These are phyloP conservation scores for Aegilops sharonensis DNA, from an alignment of 176 grass and related monocot species.

Conservation along the genomic window DNA sequence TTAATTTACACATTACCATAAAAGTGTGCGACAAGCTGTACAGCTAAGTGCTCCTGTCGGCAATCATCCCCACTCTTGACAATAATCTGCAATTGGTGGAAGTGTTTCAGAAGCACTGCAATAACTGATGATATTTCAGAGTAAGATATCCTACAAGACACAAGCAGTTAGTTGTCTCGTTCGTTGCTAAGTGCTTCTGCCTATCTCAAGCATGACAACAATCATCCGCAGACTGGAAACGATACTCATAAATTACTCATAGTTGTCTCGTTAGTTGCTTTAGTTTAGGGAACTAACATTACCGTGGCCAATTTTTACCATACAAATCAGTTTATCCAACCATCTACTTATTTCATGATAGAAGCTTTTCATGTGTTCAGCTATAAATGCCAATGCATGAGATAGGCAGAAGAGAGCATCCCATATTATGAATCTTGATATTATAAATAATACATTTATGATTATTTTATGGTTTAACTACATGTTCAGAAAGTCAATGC, in stretches of 20 bases:
- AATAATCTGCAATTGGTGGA: slow-evolving; percentile 66
- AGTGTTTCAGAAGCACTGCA: slow-evolving; percentile 13
- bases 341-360: background rate
- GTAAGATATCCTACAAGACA: background rate
- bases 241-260: background rate
- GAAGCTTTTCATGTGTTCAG: background rate
- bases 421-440: background rate
- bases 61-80: slow-evolving; percentile 99
- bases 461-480: background rate
- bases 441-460: background rate
- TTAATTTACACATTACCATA: slow-evolving; percentile 56
- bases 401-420: background rate
- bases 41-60: slow-evolving; percentile 93
- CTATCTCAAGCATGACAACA: slow-evolving; percentile 10
- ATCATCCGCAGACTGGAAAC: background rate
- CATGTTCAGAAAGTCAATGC: background rate
- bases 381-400: slow-evolving; percentile 1
- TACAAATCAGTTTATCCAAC: background rate
- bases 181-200: too few species aligned
- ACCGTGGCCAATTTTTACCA: background rate
- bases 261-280: background rate
- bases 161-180: too few species aligned
- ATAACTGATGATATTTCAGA: slow-evolving; percentile 12
- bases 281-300: background rate
- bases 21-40: slow-evolving; percentile 98